phyloP scores from a whole-genome alignment of 2,329 filamentous ascomycete species.

The Lizonia empirigonia region DNA sequence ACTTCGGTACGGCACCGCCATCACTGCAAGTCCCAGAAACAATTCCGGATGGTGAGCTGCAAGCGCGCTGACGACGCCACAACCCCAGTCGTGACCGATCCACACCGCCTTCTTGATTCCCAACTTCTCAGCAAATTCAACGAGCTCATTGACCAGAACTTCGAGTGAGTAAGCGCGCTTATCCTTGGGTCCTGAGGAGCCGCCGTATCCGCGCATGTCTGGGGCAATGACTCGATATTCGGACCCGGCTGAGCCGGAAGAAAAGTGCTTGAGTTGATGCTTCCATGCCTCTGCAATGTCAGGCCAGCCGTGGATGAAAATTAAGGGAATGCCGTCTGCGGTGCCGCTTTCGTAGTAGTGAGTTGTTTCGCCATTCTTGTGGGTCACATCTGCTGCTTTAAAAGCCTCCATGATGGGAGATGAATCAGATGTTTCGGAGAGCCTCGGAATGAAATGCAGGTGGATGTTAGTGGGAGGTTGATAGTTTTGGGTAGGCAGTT shows the following conservation, averaged over 20 bases:
- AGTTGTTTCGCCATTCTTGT: constrained; percentile 28
- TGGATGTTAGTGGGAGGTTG: not conserved
- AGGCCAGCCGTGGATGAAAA: constrained; percentile 45
- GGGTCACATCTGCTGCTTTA: constrained; percentile 25
- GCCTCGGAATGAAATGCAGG: not conserved
- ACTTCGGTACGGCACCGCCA: constrained; percentile 50
- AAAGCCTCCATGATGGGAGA: constrained; percentile 21
- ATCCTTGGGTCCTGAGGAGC: constrained; percentile 18
- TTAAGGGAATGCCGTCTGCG: constrained; percentile 26
- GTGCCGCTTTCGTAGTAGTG: constrained; percentile 35
- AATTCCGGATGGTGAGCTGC: constrained; percentile 42
- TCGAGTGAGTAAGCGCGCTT: constrained; percentile 41
- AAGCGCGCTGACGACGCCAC: constrained; percentile 39
- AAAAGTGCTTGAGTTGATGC: constrained; percentile 42
- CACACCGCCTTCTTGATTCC: constrained; percentile 53
- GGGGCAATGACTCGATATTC: constrained; percentile 34
- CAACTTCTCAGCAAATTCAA: constrained; percentile 50
- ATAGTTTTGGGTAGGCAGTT: not conserved
- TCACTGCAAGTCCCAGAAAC: constrained; percentile 34
- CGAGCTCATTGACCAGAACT: constrained; percentile 34
- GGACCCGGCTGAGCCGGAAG: constrained; percentile 29
- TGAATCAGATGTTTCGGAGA: not conserved
- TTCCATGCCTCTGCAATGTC: constrained; percentile 47
- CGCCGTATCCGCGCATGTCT: constrained; percentile 48
- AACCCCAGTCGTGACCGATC: constrained; percentile 56